Conservation (phyloP, 768 basidiomycete species). For the Russula foetens region DNA sequence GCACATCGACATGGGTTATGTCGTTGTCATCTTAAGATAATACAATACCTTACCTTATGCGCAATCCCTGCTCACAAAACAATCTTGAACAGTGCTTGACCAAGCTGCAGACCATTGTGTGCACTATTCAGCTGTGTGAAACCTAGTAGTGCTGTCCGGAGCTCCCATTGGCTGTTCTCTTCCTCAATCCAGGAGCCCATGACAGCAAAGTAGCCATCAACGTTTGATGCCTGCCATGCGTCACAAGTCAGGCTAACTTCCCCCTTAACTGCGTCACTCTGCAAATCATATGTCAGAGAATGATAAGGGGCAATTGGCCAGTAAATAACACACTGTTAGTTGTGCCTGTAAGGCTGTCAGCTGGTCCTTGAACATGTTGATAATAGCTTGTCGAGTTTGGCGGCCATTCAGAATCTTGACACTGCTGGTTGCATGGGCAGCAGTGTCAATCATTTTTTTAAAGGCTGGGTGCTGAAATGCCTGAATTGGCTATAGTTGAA, state of each 20-base stretch:
- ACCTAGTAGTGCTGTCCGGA: constrained; percentile 28
- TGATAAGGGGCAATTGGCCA: too few species aligned
- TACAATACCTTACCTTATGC: constrained; percentile 25
- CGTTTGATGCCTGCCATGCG: constrained; percentile 34
- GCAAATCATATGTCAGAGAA: neutral
- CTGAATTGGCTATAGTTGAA: neutral
- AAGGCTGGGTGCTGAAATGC: neutral
- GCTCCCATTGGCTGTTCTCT: neutral
- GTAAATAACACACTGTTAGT: neutral
- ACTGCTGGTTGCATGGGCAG: constrained; percentile 26
- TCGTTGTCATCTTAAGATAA: neutral
- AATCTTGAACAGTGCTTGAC: constrained; percentile 34
- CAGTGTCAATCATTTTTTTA: neutral
- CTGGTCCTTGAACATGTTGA: constrained; percentile 24
- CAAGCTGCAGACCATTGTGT: constrained; percentile 21
- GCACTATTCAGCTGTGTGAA: constrained; percentile 23
- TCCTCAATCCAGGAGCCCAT: constrained; percentile 36
- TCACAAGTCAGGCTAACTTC: constrained; percentile 30
- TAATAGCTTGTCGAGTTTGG: constrained; percentile 25
- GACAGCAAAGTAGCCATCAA: constrained; percentile 33
- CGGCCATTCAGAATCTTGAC: constrained; percentile 31
- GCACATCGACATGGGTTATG: neutral
- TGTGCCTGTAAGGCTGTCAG: neutral
- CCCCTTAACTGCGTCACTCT: constrained; percentile 23
- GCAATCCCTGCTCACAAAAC: constrained; percentile 23